Conservation (phyloP, 805 yeast genomes). For the Saturnispora dispora region DNA sequence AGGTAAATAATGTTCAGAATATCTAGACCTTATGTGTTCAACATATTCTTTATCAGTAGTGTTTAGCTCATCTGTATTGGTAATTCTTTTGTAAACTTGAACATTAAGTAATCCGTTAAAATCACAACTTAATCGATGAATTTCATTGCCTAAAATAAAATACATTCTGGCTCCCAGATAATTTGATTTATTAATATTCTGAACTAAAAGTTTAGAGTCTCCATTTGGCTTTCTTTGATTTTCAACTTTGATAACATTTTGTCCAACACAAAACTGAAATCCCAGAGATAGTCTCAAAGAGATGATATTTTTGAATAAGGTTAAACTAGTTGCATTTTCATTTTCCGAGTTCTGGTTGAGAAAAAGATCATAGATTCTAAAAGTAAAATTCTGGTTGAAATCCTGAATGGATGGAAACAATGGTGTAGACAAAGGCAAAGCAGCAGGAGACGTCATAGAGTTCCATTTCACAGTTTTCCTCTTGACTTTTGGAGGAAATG, state of each 20-base stretch:
- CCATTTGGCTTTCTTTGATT: constrained; percentile 47
- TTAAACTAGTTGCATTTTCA: constrained; percentile 43
- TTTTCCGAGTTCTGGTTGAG: constrained; percentile 50
- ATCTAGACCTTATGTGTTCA: constrained; percentile 66
- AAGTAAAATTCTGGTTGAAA: constrained; percentile 62
- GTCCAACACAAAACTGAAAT: constrained; percentile 81
- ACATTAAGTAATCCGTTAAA: constrained; percentile 67
- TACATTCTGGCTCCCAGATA: constrained; percentile 58
- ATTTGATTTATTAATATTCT: constrained; percentile 40
- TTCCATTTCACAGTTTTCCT: constrained; percentile 80
- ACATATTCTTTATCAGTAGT: constrained; percentile 29
- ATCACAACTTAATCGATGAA: constrained; percentile 75
- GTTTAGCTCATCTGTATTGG: constrained; percentile 13
- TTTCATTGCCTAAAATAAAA: constrained; percentile 69
- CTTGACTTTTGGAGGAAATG: constrained; percentile 64
- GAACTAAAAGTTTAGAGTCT: constrained; percentile 41
- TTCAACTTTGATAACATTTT: constrained; percentile 58
- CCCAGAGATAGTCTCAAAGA: constrained; percentile 76
- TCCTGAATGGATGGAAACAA: constrained; percentile 66
- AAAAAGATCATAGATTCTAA: constrained; percentile 75
- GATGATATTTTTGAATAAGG: constrained; percentile 78
- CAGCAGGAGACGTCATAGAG: constrained; percentile 87
- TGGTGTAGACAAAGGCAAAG: constrained; percentile 74
- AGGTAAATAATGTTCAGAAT: constrained; percentile 55
- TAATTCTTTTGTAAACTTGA: constrained; percentile 49